Percentiles rank a stretch among this genome's conserved stretches.
These are phyloP conservation scores for Yamadazyma blattariae DNA, from an alignment of 1,139 yeast genomes.

Conservation along the genomic window DNA sequence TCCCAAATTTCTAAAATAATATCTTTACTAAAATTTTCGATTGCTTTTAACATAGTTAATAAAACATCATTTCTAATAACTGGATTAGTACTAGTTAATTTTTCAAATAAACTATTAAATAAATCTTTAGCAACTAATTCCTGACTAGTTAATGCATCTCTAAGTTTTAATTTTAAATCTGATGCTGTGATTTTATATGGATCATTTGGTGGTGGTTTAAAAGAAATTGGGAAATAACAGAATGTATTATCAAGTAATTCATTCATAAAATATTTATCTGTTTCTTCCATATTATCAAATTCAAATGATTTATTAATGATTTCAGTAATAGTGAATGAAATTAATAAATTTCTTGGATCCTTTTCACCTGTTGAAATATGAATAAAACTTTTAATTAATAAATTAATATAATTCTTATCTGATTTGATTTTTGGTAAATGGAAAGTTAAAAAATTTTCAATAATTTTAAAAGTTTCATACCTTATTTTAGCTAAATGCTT, in stretches of 20 bases:
- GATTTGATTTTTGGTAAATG: constrained; percentile 7
- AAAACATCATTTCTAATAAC: constrained; percentile 75
- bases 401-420: constrained; percentile 23
- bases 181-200: constrained; percentile 80
- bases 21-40: constrained; percentile 47
- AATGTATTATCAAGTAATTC: constrained; percentile 85
- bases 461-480: constrained; percentile 56
- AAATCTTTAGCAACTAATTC: constrained; percentile 68
- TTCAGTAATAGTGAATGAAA: constrained; percentile 62
- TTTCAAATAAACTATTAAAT: constrained; percentile 76
- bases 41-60: constrained; percentile 56
- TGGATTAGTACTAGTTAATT: constrained; percentile 79
- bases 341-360: constrained; percentile 82
- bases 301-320: constrained; percentile 45
- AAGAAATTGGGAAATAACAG: constrained; percentile 95
- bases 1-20: constrained; percentile 61
- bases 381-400: constrained; percentile 55
- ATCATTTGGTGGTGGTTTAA: constrained; percentile 89
- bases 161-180: constrained; percentile 61
- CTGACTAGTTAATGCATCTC: constrained; percentile 62
- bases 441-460: constrained; percentile 23
- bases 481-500: constrained; percentile 66
- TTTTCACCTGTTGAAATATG: constrained; percentile 83
- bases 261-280: constrained; percentile 29
- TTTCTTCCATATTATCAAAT: constrained; percentile 38